Evolutionary conservation across 1,139 yeast genomes (phyloP), one percentile per base, ranked within the genome.

Genomic region (Blastobotrys capitulatus): DNA sequence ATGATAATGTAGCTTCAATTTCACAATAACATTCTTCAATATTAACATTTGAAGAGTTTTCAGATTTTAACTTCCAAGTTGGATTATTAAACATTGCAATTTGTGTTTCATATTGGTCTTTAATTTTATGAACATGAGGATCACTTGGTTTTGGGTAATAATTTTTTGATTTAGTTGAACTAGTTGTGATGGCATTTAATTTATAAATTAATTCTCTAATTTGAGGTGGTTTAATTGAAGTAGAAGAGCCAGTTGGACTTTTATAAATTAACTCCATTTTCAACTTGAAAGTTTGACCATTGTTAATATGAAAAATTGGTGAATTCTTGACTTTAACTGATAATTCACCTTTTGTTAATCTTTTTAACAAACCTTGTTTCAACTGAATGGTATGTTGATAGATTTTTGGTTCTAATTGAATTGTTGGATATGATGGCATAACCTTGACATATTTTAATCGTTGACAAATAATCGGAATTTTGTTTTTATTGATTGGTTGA

Each of bases 391-490:
- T 15, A n/a, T 20, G n/a, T 38, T 15, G 19, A 35, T 31, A 45
- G 7, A 27, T 34, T 15, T 40, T 25, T 10, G 49, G 49, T 22
- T 46, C 49, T 19, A 49, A 19, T 19, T 25, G 36, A 18, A 49
- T 22, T 5, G 49, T 44, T 6, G 52, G 52, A 34, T 48, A 51
- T n/a, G 50, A 48, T 7, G 54, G 54, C 46, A 47, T 47, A 15
- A 49, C 38, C 10, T 37, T n/a, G 29, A 49, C 27, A 20, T 46
- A 42, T 13, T 42, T 29, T 15, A 42, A 16, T 35, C 40, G 44
- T 22, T 49, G 52, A 16, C 29, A 31, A 35, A 39, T 40, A 5
- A 42, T 20, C 15, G 48, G 47, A 5, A 44, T 46, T 19, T 39
- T 43, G n/a, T 15, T 5, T 15, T 31, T 31, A 6, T 44, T 16